Conservation (phyloP, 2,329 filamentous ascomycete species). For the Geoglossum cookeanum region DNA sequence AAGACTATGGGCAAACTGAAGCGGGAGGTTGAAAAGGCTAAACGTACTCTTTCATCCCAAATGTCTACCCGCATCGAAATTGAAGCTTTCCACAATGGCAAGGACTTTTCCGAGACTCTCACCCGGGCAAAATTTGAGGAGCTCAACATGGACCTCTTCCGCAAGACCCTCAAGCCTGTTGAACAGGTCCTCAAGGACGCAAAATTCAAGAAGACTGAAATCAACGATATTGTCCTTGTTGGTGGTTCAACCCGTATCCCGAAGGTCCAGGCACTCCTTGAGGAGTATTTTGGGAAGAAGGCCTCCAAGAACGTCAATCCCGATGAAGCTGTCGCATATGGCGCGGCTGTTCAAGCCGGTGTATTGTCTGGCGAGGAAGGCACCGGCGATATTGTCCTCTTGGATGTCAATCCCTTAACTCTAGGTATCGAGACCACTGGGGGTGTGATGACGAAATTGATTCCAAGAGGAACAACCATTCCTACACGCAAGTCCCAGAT, state of each 20-base stretch:
- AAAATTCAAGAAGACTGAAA: slow-evolving; percentile 87
- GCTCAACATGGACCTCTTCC: slow-evolving; percentile 97
- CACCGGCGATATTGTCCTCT: slow-evolving; percentile 66
- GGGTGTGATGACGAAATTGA: slow-evolving; percentile 94
- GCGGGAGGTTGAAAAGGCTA: slow-evolving; percentile 98
- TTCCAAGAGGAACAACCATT: slow-evolving; percentile 84
- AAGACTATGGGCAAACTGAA: slow-evolving; percentile 99
- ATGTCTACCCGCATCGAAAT: slow-evolving; percentile 92
- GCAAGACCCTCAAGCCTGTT: slow-evolving; percentile 96
- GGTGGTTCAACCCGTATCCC: slow-evolving; percentile 98
- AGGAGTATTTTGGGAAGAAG: slow-evolving; percentile 97
- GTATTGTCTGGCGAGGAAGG: slow-evolving; percentile 77
- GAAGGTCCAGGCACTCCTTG: slow-evolving; percentile 85
- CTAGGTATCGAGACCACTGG: slow-evolving; percentile 95
- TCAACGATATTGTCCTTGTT: slow-evolving; percentile 93
- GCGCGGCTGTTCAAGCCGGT: slow-evolving; percentile 93
- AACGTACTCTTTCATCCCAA: slow-evolving; percentile 90
- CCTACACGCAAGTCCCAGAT: slow-evolving; percentile 95
- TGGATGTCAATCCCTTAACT: slow-evolving; percentile 93
- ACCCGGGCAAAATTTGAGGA: slow-evolving; percentile 99
- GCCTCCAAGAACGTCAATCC: slow-evolving; percentile 99
- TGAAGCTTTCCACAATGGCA: slow-evolving; percentile 88
- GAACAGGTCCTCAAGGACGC: slow-evolving; percentile 97
- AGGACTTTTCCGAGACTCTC: slow-evolving; percentile 95
- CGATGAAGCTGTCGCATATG: slow-evolving; percentile 95